Evolutionary conservation across 2,329 filamentous ascomycete species (phyloP).

Genomic region (Aspergillus sp.): DNA sequence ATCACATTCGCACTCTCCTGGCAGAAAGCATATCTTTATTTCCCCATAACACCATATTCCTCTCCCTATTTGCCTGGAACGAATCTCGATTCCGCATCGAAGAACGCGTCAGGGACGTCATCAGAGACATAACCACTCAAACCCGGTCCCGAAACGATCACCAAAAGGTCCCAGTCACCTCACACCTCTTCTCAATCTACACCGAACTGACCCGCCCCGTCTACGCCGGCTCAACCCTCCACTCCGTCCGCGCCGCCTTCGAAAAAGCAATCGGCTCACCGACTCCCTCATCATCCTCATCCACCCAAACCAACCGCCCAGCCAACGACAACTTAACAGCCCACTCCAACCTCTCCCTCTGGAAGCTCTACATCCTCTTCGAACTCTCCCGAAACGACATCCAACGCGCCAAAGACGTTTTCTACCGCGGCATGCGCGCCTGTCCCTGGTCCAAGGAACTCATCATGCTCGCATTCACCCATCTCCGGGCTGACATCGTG

Average conservation of each 20-base stretch:
- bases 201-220: conserved; percentile 47
- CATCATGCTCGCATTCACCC: conserved; percentile 53
- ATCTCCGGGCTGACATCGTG: conserved; percentile 25
- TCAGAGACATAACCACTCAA: conserved; percentile 39
- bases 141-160: conserved; percentile 14
- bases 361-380: conserved; percentile 51
- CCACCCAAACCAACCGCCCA: conserved; percentile 4
- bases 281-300: not conserved
- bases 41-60: conserved; percentile 71
- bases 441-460: conserved; percentile 63
- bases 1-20: conserved; percentile 60
- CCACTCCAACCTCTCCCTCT: conserved; percentile 41
- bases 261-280: conserved; percentile 45
- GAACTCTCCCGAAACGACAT: conserved; percentile 38
- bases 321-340: conserved; percentile 12
- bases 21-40: conserved; percentile 58
- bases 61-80: conserved; percentile 68
- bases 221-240: conserved; percentile 43
- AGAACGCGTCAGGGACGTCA: conserved; percentile 67
- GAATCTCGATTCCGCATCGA: conserved; percentile 68
- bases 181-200: conserved; percentile 52
- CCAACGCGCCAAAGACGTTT: conserved; percentile 45
- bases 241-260: conserved; percentile 53
- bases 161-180: conserved; percentile 34
- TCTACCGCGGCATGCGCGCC: conserved; percentile 51